These are phyloP conservation scores for Glycine soja DNA, from an alignment of 306 rosid genomes.

Conservation along the genomic window DNA sequence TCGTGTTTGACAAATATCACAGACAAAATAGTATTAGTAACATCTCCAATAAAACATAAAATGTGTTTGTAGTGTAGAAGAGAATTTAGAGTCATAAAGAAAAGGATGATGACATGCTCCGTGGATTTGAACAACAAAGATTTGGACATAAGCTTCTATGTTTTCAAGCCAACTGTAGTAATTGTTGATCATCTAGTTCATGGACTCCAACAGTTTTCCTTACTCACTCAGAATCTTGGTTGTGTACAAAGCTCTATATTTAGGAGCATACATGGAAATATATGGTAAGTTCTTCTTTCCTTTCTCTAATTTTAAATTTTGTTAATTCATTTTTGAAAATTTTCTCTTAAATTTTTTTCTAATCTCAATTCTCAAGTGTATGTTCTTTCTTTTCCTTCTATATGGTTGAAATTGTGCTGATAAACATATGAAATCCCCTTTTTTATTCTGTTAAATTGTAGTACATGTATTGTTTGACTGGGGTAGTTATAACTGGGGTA, in stretches of 20 bases:
- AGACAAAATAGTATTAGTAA: conserved; percentile 7
- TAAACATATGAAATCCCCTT: background rate
- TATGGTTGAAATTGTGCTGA: background rate
- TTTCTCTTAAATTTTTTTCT: background rate
- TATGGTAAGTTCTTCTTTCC: conserved; percentile 54
- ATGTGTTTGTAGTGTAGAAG: background rate
- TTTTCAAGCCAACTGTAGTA: conserved; percentile 77
- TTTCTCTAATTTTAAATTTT: background rate
- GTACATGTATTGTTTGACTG: background rate
- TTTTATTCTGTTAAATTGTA: background rate
- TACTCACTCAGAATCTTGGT: conserved; percentile 64
- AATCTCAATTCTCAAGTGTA: background rate
- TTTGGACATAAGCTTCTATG: conserved; percentile 60
- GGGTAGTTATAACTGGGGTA: no score
- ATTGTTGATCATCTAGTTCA: conserved; percentile 62
- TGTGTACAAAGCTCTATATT: conserved; percentile 72
- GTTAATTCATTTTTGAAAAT: no score
- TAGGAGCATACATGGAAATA: conserved; percentile 89
- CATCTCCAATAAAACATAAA: conserved; percentile 11
- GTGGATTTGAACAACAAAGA: conserved; percentile 65
- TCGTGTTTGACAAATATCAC: background rate
- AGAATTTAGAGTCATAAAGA: background rate
- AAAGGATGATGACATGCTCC: conserved; percentile 56
- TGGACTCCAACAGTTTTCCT: conserved; percentile 62
- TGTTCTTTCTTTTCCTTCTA: conserved; percentile 4